Base-by-base conservation (phyloP, 1,284 basidiomycete genomes). In the Ceratobasidium sp. region DNA sequence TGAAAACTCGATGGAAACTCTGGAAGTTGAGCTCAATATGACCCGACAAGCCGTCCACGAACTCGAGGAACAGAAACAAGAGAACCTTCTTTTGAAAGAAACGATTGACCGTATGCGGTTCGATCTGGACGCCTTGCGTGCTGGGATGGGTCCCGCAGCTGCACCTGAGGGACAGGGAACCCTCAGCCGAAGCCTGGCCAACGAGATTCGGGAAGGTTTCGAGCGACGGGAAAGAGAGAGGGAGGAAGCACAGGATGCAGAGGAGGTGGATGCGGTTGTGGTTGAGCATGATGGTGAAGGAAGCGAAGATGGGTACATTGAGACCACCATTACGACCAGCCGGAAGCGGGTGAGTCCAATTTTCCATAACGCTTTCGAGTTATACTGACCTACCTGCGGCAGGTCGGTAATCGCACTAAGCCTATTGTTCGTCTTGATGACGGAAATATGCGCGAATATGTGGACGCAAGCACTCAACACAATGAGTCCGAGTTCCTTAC, bases 71-170 rank as follows among this genome's bases (percentile, higher is more conserved):
- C 95, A 97, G 86, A 97, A 96, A 86, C 94, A 95, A 82, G 95
- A 97, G 87, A 97, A 97, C 82, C 83, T 97, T 80, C 86, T 94
- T 83, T 88, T 97, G 80, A 97, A 96, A 84, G 96, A 97, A 87
- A 97, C 96, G 0, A 97, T 97, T 81, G 95, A 97, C 84, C 90
- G 95, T 46, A 91, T 97, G 89, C 89, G 94, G 46, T 96, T 92
- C 81, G 96, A 97, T 82, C 91, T 97, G 88, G 96, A 97, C 81
- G 95, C 97, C 85, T 90, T 97, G 86, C 89, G 95, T 63, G 81
- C 83, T 0, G 90, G 85, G 80, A 90, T 87, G 77, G 83, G 84
- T 6, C 84, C 86, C 39, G 84, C 86, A 64, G 85, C 84, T 77
- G 84, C 84, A 13, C 83, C 85, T 66, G 83, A 83, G 67, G 83